Base-by-base conservation (phyloP, 192 early-diverging fungal genomes). In the Anaeromyces robustus region DNA sequence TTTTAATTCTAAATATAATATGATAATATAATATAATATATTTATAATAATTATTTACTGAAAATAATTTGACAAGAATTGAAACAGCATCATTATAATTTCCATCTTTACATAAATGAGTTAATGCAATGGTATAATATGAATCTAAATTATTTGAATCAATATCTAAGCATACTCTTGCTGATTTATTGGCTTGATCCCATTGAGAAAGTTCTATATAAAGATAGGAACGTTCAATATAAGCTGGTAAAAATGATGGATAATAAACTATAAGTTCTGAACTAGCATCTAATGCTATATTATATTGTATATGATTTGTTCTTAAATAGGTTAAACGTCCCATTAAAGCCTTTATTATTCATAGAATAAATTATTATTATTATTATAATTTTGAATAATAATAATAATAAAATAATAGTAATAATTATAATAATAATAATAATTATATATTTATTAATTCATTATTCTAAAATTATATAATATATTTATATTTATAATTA, bases 181-280 rank as follows among this genome's bases (percentile, higher is more conserved):
- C 84, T 4, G 88, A 83, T 79, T 90, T 88, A 2, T 85, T 68
- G 6, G 83, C 83, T 78, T 86, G 85, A 32, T 90, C 87, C 88
- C 88, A 90, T 9, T 83, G 81, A 28, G 79, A 80, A 52, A 87
- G 78, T 77, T 89, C 86, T 19, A 89, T 81, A 19, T 85, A 79
- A 17, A 88, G 79, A 77, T 87, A 87, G 84, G 88, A 86, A 12
- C 86, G 80, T 77, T 89, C 88, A 30, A 90, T 85, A 81, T 86
- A 85, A 0, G 89, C 89, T 2, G 89, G 89, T 11, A 87, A 39
- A 77, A 89, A 90, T 16, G 29, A 43, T 22, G 86, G 80, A 77
- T 88, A 83, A 41, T 86, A 84, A 29, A 86, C 87, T 22, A 87
- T 85, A 32, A 90, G 82, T 39, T 85, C 86, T 19, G 86, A 84